Evolutionary conservation across 176 grass and related monocot genomes (phyloP), one percentile per base, ranked within the genome.

Genomic region (Triticum urartu): DNA sequence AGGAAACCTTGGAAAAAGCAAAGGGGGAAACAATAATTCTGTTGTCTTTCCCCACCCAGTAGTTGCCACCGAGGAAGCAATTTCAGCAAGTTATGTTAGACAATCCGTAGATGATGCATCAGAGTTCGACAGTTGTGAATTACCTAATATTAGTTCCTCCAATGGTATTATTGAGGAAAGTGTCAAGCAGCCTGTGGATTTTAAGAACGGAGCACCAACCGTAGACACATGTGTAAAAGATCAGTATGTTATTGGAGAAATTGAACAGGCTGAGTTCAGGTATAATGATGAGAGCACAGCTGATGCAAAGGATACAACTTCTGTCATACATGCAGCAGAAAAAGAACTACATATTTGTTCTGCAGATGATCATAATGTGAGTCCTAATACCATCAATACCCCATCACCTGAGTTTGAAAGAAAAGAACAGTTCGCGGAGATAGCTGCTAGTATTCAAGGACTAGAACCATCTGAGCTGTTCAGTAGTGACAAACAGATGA

Each of bases 351-450:
- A 39, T 12, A 54, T 75, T 15, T 61, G 1, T 81, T 65, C 6
- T 66, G 13, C 4, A 13, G 15, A 75, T 75, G 40, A 28, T 38
- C 79, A 15, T 36, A 39, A n/a, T 65, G 26, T 6, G 15, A 15
- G n/a, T 66, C n/a, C 59, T 36, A 65, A 81, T 17, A 20, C 68
- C 33, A 45, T 50, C 40, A 36, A 11, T 70, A 66, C 6, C 59
- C 26, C 14, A 72, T 35, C 85, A 54, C 35, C 58, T 39, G 78
- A 81, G 18, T 87, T 81, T 74, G 28, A 65, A 65, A 74, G 56
- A 47, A 73, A 64, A 65, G 61, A 36, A 39, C 56, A 81, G 64
- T 54, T 21, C 30, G 0, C n/a, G 15, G 68, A 81, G 30, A 75
- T 81, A 73, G 22, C 30, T 21, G n/a, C 22, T 17, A 81, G 48